Base-by-base conservation (phyloP, 371 early-diverging fungal species). In the Sporodiniella umbellata region DNA sequence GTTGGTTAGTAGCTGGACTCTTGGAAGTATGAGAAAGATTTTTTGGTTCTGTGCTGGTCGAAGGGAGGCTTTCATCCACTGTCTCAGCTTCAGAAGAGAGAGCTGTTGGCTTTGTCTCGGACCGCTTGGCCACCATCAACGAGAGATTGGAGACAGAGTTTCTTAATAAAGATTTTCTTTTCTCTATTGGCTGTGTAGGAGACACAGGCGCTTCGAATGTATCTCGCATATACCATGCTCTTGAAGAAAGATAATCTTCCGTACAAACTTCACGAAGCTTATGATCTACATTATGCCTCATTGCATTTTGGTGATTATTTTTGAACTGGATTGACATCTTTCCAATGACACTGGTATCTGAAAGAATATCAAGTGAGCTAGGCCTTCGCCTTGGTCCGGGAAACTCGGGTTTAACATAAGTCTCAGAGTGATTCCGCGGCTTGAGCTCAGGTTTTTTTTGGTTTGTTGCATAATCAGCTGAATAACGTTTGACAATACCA, bases 201-300 rank as follows among this genome's bases (percentile, higher is more conserved):
- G 15, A 3, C 10, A 8, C 18, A 37, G 46, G 14, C 21, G 15
- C 25, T 15, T 54, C 45, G 8, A 59, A 60, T 24, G 44, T 58
- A 12, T 73, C 67, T 33, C 70, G 56, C 10, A 64, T 49, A 35
- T 68, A 58, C 67, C 69, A 68, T 1, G 71, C 61, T 46, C 70
- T 39, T 17, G 75, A 64, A 0, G 70, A 62, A n/a, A 75, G 24
- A 21, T 72, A 75, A 10, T 75, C 75, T 43, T 67, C 70, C 1
- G 75, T 69, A 25, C 72, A 75, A 0, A 72, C 75, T 55, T 72
- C 75, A n/a, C 63, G 65, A 4, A 75, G 31, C 42, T 67, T 71
- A 46, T 75, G 70, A 45, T 75, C 75, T 2, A 64, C 61, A 1
- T 62, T 66, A 21, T 69, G 43, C 11, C 68, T 64, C 23, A 72